Conservation (phyloP, 768 basidiomycete genomes). For the Russula griseocarnosa region DNA sequence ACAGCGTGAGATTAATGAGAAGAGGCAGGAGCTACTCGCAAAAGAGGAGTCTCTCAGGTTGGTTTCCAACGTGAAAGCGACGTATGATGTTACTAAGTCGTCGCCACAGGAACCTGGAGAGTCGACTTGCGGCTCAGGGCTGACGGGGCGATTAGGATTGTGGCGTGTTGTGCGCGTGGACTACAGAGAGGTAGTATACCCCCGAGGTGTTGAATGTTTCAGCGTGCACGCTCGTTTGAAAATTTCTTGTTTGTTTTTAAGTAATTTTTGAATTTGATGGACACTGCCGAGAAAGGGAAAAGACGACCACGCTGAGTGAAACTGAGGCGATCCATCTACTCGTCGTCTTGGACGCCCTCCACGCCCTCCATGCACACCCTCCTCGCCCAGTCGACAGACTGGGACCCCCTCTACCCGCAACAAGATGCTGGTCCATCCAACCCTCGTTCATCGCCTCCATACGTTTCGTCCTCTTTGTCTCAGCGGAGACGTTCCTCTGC, state of each 20-base stretch:
- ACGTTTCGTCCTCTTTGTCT: conserved; percentile 28
- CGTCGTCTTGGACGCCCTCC: neutral
- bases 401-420: conserved; percentile 32
- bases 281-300: conserved; percentile 11
- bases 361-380: conserved; percentile 19
- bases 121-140: conserved; percentile 84
- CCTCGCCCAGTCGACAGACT: conserved; percentile 36
- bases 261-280: neutral
- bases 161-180: conserved; percentile 10
- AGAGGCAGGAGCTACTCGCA: conserved; percentile 91
- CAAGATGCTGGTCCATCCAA: conserved; percentile 33
- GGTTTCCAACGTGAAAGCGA: conserved; percentile 26
- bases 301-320: neutral
- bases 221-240: conserved; percentile 3
- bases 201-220: conserved; percentile 18
- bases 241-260: neutral
- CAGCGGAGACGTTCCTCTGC: conserved; percentile 69
- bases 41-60: conserved; percentile 93
- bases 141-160: conserved; percentile 60
- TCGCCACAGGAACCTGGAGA: conserved; percentile 73
- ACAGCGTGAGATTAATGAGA: conserved; percentile 96
- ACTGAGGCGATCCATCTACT: neutral
- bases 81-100: neutral
- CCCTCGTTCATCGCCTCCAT: conserved; percentile 16
- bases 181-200: conserved; percentile 32